A percentile compares a stretch with the other conserved stretches of the same genome.
These are phyloP conservation scores for Ambrosiella xylebori DNA, from an alignment of 2,329 filamentous ascomycete genomes.

Conservation along the genomic window DNA sequence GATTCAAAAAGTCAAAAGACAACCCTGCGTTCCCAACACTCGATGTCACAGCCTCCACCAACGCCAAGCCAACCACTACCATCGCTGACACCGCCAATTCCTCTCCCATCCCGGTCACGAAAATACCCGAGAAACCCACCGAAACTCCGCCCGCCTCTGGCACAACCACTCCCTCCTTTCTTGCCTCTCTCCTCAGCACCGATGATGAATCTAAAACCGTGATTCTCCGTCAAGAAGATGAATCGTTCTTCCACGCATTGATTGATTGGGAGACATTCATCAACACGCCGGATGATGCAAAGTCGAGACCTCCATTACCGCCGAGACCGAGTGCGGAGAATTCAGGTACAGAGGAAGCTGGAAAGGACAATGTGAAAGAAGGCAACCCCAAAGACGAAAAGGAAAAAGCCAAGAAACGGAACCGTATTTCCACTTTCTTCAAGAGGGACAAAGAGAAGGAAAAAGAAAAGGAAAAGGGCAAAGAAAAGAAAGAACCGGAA, in stretches of 20 bases:
- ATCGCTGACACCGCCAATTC: background rate
- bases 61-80: background rate
- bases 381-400: constrained; percentile 16
- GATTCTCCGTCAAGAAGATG: constrained; percentile 38
- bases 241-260: constrained; percentile 39
- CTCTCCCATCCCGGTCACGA: no score
- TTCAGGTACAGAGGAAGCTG: background rate
- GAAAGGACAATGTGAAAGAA: background rate
- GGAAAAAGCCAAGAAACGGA: constrained; percentile 19
- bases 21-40: constrained; percentile 11
- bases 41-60: no score
- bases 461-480: background rate
- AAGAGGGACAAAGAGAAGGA: background rate
- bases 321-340: constrained; percentile 21
- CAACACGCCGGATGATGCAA: constrained; percentile 23
- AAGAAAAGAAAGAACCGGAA: background rate
- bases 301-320: constrained; percentile 36
- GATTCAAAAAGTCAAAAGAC: constrained; percentile 40
- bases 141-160: background rate
- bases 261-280: constrained; percentile 19
- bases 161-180: background rate
- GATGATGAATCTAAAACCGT: background rate
- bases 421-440: no score
- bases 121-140: no score
- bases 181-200: background rate